Base-by-base conservation (phyloP, 106 monocot species). In the Gastrodia elata region DNA sequence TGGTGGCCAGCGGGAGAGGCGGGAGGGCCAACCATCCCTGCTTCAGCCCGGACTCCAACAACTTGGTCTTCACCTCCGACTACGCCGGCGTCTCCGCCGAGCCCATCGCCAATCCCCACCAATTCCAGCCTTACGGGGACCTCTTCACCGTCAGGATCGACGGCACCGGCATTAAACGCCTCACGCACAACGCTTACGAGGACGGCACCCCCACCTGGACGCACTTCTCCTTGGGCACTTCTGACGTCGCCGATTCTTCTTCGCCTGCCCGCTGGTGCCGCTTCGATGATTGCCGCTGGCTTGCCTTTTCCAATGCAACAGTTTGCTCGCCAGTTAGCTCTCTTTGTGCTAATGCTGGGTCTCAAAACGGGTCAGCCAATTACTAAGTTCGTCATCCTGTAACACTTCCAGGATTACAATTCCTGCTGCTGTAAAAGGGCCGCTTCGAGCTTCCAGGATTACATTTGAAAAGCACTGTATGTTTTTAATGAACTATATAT, bases 121-220 rank as follows among this genome's bases (percentile, higher is more conserved):
- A 84, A 65, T 86, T 77, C 77, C 90, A 86, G 75, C 90, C 90
- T 2, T 86, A 86, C 27, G 90, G 90, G 14, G 86, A 90, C n/a
- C 86, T 90, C 35, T 84, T 80, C 74, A 86, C 79, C 0, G 76
- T 75, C 52, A 73, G 61, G 2, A 75, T 86, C 9, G 90, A 87
- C 72, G 90, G 90, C 64, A 77, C 84, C 2, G 77, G 78, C 5
- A 34, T 90, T 48, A 71, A 37, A 49, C 72, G 90, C 1, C 75
- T 90, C 42, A 86, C 89, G 0, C 84, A 90, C 38, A 90, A 90
- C 39, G 79, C 89, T 0, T 90, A 82, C 36, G 89, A 90, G 86
- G 89, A 90, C 44, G 86, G 86, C 16, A 86, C 89, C 2, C 89
- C 89, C 1, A 68, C 84, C 0, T 90, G 89, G 89, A 77, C 70